These are phyloP conservation scores for Styphnolobium japonicum DNA, from an alignment of 306 rosid genomes.

Conservation along the genomic window DNA sequence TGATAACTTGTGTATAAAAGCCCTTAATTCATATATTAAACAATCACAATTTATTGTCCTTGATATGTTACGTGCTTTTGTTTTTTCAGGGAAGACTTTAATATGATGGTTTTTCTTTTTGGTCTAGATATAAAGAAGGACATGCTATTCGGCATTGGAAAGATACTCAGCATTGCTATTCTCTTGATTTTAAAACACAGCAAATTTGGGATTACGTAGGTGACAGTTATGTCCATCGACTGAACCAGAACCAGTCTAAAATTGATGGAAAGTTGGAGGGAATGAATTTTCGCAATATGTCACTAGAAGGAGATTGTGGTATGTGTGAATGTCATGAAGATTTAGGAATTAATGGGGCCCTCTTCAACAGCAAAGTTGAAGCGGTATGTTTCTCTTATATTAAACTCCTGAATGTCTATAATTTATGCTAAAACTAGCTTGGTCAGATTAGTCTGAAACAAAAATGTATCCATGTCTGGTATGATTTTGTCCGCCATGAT, in stretches of 20 bases:
- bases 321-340: conserved; percentile 62
- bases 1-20: conserved; percentile 13
- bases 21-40: neutral
- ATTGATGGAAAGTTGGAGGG: conserved; percentile 68
- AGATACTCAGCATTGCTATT: conserved; percentile 86
- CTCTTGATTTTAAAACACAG: conserved; percentile 84
- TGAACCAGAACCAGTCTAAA: conserved; percentile 89
- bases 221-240: conserved; percentile 80
- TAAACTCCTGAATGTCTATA: neutral
- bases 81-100: conserved; percentile 5
- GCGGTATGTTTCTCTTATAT: conserved; percentile 51
- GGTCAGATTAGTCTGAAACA: conserved; percentile 13
- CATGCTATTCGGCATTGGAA: conserved; percentile 88
- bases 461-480: neutral
- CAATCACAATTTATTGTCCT: neutral
- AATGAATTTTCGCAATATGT: conserved; percentile 48
- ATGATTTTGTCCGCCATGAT: conserved; percentile 3
- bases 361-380: conserved; percentile 88
- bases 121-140: conserved; percentile 82
- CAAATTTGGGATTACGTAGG: conserved; percentile 99
- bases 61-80: neutral
- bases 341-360: conserved; percentile 74
- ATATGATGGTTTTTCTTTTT: neutral
- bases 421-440: neutral
- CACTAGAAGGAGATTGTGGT: conserved; percentile 72